Conservation (phyloP, 225 moss, liverwort and hornwort genomes). For the Thuidium tamariscinum region DNA sequence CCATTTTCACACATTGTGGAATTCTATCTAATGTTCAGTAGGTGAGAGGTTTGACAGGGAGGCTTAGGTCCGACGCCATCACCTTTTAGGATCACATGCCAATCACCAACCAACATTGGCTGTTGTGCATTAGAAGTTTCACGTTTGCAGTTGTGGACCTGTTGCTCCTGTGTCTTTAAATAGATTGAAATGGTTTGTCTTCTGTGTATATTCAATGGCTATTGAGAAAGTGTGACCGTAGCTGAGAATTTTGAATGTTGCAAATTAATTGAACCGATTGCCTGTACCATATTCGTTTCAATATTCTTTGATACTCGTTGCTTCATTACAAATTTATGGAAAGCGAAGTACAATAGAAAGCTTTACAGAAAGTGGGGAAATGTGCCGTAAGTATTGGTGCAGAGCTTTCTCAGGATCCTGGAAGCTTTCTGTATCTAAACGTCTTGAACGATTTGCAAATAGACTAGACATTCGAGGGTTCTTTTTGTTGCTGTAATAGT, state of each 20-base stretch:
- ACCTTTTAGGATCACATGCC: background rate
- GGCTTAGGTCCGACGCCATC: background rate
- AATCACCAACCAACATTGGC: background rate
- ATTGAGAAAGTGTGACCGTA: background rate
- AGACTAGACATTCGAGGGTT: background rate
- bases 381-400: too few relatives aligned
- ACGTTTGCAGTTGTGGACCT: background rate
- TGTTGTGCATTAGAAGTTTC: background rate
- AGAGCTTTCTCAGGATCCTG: background rate
- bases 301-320: background rate
- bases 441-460: background rate
- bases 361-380: background rate
- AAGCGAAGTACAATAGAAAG: background rate
- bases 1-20: background rate
- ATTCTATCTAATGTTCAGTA: background rate
- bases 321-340: background rate
- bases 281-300: background rate
- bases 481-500: background rate
- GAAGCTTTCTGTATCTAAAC: background rate
- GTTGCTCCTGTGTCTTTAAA: background rate
- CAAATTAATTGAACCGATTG: background rate
- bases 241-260: background rate
- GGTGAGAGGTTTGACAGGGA: background rate
- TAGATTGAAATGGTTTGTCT: background rate
- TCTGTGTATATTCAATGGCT: background rate